Evolutionary conservation across 345 rosid species (phyloP), one percentile per base, ranked within the genome.

Genomic region (Boechera stricta): DNA sequence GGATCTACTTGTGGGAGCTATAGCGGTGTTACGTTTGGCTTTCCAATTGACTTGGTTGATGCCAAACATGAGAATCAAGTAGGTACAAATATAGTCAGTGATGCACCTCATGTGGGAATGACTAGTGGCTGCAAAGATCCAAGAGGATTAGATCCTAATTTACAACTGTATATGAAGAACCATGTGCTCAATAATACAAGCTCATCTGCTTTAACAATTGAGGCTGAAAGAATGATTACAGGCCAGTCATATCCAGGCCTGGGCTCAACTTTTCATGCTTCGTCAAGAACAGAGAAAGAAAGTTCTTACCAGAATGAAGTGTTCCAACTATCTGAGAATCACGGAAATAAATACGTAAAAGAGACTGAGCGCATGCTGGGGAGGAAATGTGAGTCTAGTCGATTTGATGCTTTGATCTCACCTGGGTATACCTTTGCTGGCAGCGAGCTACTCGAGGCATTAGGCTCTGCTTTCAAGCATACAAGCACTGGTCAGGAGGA

Each of bases 401-500:
- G 72, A 36, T 52, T 75, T 32, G 84, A 81, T 56, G 65, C 73
- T 44, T 64, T 83, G 28, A 73, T 75, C 54, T 26, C 82, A 41
- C 79, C 85, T 59, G 84, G 83, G 31, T 87, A 85, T 84, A 82
- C 87, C 73, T 86, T 86, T 45, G 85, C 90, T 74, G 93, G 86
- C 55, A 86, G 82, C 28, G 96, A 94, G 87, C 87, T 94, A 75
- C 86, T 84, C 64, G 96, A 91, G 86, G 98, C 88, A 31, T 86
- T 94, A 36, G 97, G 98, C 66, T 89, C 94, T 58, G 83, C 79
- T 55, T 91, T 90, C 80, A 68, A 72, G 73, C 82, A 81, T 57
- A 84, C 82, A 29, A 73, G 76, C 66, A 63, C 55, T 44, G 76
- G 71, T 75, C 83, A 67, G 66, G 82, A 73, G 81, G 86, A 81